A percentile compares a stretch with the other conserved stretches of the same genome.
Evolutionary conservation across 2,329 filamentous ascomycete species (phyloP).

Genomic region (Pyrenophora seminiperda): DNA sequence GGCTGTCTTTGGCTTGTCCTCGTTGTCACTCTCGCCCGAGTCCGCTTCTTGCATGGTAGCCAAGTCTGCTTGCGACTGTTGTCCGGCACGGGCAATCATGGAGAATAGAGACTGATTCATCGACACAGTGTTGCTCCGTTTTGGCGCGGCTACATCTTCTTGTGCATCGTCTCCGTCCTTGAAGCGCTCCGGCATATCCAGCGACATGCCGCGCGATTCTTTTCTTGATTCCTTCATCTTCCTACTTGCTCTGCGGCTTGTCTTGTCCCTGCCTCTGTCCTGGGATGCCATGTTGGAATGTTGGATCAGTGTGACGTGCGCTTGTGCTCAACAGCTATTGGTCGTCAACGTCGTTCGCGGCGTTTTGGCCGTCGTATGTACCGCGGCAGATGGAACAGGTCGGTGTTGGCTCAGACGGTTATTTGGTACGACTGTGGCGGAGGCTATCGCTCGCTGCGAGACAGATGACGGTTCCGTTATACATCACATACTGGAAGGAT

Average conservation of each 20-base stretch:
- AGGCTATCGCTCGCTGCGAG: constrained; percentile 32
- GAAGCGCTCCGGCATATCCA: constrained; percentile 63
- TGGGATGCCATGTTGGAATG: constrained; percentile 46
- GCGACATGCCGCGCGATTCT: constrained; percentile 47
- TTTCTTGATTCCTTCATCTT: constrained; percentile 38
- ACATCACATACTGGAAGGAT: constrained; percentile 43
- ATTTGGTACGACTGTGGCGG: constrained; percentile 5
- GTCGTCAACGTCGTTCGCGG: constrained; percentile 14
- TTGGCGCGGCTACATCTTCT: constrained; percentile 64
- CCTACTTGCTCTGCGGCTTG: constrained; percentile 43
- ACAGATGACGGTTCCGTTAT: constrained; percentile 14
- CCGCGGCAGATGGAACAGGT: constrained; percentile 22
- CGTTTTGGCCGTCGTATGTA: constrained; percentile 13
- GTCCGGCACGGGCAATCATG: constrained; percentile 86
- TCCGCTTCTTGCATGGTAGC: constrained; percentile 76
- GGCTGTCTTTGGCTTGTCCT: constrained; percentile 30
- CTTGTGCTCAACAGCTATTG: constrained; percentile 10
- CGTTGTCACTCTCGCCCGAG: constrained; percentile 74
- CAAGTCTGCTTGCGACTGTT: constrained; percentile 79
- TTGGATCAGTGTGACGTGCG: constrained; percentile 20
- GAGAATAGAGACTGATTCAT: constrained; percentile 96
- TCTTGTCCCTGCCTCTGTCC: constrained; percentile 33
- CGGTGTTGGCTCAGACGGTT: constrained; percentile 4
- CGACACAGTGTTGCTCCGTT: constrained; percentile 59
- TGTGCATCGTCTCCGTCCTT: constrained; percentile 64